Evolutionary conservation across 768 basidiomycete species (phyloP).

Genomic region (Macrolepiota fuliginosa): DNA sequence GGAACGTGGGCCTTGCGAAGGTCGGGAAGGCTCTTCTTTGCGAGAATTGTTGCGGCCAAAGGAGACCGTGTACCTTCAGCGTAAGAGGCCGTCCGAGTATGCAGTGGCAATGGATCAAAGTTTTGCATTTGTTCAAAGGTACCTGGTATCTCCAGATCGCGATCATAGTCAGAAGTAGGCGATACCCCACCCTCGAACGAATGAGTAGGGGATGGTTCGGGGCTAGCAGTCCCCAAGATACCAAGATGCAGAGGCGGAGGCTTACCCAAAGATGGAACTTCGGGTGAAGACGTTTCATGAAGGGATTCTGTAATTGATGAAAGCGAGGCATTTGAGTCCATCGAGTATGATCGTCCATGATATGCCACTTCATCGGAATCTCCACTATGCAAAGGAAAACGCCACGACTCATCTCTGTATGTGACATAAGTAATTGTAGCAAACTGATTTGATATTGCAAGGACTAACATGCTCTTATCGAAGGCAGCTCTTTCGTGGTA

Average conservation of each 20-base stretch:
- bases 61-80: constrained; percentile 13
- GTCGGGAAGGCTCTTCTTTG: constrained; percentile 88
- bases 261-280: constrained; percentile 25
- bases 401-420: constrained; percentile 38
- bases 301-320: constrained; percentile 44
- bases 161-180: constrained; percentile 16
- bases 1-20: constrained; percentile 38
- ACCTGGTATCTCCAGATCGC: constrained; percentile 4
- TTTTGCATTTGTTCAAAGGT: constrained; percentile 9
- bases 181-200: constrained; percentile 40
- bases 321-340: constrained; percentile 54
- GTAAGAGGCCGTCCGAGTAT: constrained; percentile 42
- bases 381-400: constrained; percentile 31
- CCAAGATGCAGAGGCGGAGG: constrained; percentile 51
- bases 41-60: constrained; percentile 11
- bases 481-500: constrained; percentile 43
- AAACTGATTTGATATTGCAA: constrained; percentile 8
- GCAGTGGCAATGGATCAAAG: constrained; percentile 39
- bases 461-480: constrained; percentile 36
- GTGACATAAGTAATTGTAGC: not conserved
- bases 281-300: constrained; percentile 18
- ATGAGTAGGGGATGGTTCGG: constrained; percentile 42
- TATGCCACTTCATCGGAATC: constrained; percentile 38
- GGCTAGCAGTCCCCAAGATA: constrained; percentile 37
- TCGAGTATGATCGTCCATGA: constrained; percentile 60